Evolutionary conservation across 176 grass and related monocot species (phyloP).

Genomic region (Hordeum marinum): DNA sequence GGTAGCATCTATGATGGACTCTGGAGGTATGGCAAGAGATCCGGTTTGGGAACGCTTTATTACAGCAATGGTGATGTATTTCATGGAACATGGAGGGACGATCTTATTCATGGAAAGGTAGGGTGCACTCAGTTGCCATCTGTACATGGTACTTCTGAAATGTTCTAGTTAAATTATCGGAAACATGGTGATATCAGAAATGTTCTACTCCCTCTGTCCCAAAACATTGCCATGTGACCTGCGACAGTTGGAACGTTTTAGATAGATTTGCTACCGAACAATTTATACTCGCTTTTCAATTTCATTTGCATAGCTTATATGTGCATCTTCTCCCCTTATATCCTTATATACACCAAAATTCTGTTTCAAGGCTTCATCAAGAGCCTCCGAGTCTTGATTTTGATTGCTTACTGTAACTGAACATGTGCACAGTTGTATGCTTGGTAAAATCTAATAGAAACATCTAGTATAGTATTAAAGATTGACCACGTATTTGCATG

Average conservation of each 20-base stretch:
- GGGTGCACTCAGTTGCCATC: neutral
- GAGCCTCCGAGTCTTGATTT: neutral
- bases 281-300: neutral
- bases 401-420: neutral
- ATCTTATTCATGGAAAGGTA: conserved; percentile 98
- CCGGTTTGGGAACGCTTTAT: conserved; percentile 75
- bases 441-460: neutral
- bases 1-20: conserved; percentile 93
- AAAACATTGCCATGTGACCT: neutral
- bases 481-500: neutral
- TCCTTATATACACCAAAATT: neutral
- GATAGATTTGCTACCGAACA: neutral
- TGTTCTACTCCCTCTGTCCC: neutral
- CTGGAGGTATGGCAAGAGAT: conserved; percentile 96
- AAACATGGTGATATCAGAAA: neutral
- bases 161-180: neutral
- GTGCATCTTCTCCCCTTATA: neutral
- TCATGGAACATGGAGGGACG: conserved; percentile 95
- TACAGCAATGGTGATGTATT: conserved; percentile 90
- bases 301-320: neutral
- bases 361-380: neutral
- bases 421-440: neutral
- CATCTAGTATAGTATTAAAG: conserved; percentile 6
- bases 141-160: neutral
- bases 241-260: neutral